phyloP scores from a whole-genome alignment of 2,329 filamentous ascomycete genomes.

The Paramyrothecium roridum region DNA sequence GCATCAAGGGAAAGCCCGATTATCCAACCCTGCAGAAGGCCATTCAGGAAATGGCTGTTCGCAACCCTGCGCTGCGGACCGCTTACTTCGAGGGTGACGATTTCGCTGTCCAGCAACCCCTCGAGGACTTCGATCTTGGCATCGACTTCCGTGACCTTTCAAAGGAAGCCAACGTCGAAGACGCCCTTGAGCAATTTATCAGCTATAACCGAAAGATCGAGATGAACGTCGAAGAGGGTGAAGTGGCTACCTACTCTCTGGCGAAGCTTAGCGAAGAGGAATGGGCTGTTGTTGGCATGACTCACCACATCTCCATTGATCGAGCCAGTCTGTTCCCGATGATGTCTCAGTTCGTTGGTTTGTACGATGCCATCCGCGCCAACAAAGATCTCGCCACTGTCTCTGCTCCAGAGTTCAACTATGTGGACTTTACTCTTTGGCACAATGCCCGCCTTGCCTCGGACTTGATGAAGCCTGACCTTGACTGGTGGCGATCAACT shows the following conservation, averaged over 20 bases:
- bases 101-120: slow-evolving; percentile 14
- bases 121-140: slow-evolving; percentile 15
- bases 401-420: slow-evolving; percentile 15
- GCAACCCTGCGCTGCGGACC: slow-evolving; percentile 16
- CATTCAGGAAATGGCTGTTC: slow-evolving; percentile 14
- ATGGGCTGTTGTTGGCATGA: slow-evolving; percentile 15
- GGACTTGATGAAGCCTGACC: slow-evolving; percentile 16
- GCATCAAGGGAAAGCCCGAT: slow-evolving; percentile 17
- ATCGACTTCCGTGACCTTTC: slow-evolving; percentile 14
- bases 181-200: slow-evolving; percentile 10
- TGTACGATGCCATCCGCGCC: slow-evolving; percentile 14
- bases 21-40: slow-evolving; percentile 10
- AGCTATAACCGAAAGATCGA: slow-evolving; percentile 15
- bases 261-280: slow-evolving; percentile 15
- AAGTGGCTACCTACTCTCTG: slow-evolving; percentile 14
- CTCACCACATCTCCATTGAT: slow-evolving; percentile 19
- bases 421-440: slow-evolving; percentile 20
- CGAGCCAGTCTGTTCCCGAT: slow-evolving; percentile 16
- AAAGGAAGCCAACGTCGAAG: slow-evolving; percentile 6
- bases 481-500: slow-evolving; percentile 17
- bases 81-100: slow-evolving; percentile 18
- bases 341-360: slow-evolving; percentile 16
- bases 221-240: slow-evolving; percentile 18
- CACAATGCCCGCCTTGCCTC: slow-evolving; percentile 19
- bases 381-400: slow-evolving; percentile 14